These are phyloP conservation scores for Cladosporium phlei DNA, from an alignment of 2,329 filamentous ascomycete genomes.

Conservation along the genomic window DNA sequence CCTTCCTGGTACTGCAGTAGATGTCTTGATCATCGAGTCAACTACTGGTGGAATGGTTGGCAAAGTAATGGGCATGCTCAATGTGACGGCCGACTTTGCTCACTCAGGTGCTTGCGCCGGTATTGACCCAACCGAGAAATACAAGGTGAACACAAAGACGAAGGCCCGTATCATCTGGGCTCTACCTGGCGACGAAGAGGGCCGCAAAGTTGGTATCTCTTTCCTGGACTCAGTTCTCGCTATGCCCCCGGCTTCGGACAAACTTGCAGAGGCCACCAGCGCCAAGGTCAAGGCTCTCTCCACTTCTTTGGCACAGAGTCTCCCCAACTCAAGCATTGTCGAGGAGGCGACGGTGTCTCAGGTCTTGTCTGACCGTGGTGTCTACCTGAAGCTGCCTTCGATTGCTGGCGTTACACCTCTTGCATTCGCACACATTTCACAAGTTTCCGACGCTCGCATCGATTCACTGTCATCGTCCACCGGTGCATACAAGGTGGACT, in stretches of 20 bases:
- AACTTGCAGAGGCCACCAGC: constrained; percentile 32
- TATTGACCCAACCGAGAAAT: constrained; percentile 57
- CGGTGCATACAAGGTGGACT: constrained; percentile 72
- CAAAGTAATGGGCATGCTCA: constrained; percentile 86
- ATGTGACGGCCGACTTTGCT: constrained; percentile 83
- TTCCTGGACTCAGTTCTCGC: constrained; percentile 77
- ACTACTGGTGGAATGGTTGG: constrained; percentile 71
- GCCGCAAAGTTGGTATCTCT: constrained; percentile 81
- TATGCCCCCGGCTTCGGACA: constrained; percentile 45
- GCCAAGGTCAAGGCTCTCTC: constrained; percentile 25
- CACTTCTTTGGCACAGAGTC: constrained; percentile 39
- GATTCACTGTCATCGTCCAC: constrained; percentile 72
- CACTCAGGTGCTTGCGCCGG: constrained; percentile 68
- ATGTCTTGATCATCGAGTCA: constrained; percentile 75
- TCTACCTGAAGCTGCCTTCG: constrained; percentile 64
- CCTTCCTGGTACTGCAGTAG: constrained; percentile 84
- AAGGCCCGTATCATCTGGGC: constrained; percentile 85
- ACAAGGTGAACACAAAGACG: constrained; percentile 77
- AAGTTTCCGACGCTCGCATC: constrained; percentile 82
- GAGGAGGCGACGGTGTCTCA: constrained; percentile 73
- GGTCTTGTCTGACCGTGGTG: constrained; percentile 73
- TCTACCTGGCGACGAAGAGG: constrained; percentile 67
- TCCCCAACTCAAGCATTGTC: constrained; percentile 70
- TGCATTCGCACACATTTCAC: constrained; percentile 88
- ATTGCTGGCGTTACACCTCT: constrained; percentile 3